These are phyloP conservation scores for Leccinum truebloodii DNA, from an alignment of 768 basidiomycete species.

Conservation along the genomic window DNA sequence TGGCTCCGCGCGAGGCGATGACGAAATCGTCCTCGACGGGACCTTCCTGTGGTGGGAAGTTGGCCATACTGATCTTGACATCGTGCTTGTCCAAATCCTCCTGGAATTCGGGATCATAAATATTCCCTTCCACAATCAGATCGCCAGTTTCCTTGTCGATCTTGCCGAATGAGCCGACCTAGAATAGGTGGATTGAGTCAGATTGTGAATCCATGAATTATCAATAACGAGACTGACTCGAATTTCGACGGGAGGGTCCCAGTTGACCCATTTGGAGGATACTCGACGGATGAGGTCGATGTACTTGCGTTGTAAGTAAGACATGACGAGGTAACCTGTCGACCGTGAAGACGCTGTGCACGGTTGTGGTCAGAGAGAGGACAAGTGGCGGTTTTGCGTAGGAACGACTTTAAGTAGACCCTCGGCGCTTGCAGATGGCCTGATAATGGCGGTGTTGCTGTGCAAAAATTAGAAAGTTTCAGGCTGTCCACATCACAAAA, in stretches of 20 bases:
- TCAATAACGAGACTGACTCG: not conserved
- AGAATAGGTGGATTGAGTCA: not conserved
- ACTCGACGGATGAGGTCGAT: conserved; percentile 34
- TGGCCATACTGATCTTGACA: conserved; percentile 15
- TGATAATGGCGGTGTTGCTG: not conserved
- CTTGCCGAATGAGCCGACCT: conserved; percentile 41
- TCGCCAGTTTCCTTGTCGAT: conserved; percentile 34
- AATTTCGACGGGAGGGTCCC: too few relatives aligned
- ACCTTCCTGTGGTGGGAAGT: conserved; percentile 19
- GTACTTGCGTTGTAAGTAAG: conserved; percentile 32
- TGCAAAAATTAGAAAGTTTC: not conserved
- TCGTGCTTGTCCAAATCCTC: conserved; percentile 14
- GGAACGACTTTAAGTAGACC: not conserved
- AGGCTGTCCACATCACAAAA: too few relatives aligned
- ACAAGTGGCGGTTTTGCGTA: not conserved
- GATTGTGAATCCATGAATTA: not conserved
- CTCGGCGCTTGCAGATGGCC: not conserved
- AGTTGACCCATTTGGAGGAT: conserved; percentile 39
- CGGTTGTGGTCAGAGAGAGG: not conserved
- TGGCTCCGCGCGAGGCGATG: conserved; percentile 25
- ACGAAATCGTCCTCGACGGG: conserved; percentile 26
- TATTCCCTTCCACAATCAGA: conserved; percentile 36
- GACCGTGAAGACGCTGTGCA: not conserved
- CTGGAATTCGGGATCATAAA: conserved; percentile 32
- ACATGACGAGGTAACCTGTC: conserved; percentile 6